Base-by-base conservation (phyloP, 2,329 filamentous ascomycete genomes). In the Phaeophleospora eucalypticola region DNA sequence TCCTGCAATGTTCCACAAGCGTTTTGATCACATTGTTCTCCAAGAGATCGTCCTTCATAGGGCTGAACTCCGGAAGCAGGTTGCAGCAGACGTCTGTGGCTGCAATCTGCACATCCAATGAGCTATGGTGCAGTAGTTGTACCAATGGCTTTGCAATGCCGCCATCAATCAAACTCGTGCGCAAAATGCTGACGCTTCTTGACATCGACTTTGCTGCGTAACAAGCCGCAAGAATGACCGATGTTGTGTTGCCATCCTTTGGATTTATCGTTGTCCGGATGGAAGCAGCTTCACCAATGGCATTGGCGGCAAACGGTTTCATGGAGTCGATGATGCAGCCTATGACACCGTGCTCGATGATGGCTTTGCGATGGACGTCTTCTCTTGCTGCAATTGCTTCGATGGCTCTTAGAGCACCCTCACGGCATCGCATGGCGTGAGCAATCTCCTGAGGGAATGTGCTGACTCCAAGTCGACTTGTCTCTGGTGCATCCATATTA, bases 111-210 rank as follows among this genome's bases (percentile, higher is more conserved):
- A 97, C 83, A 43, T 91, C 83, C 24, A 88, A 70, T 56, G 93
- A 81, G 4, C 78, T 76, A 65, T 93, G 86, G 47, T 77, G 81
- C 54, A 97, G 75, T 37, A 96, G 80, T 21, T 76, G 74, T 56
- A 90, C 85, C 6, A 95, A 72, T 3, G 90, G 90, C 56, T 82
- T 78, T 2, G 86, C 84, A 41, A 95, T 84, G 4, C 83, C 86
- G 49, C 88, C 82, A 67, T 98, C 93, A 48, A 95, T 87, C 38
- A 98, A 72, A 41, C 85, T 86, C 2, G 93, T 97, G 41, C 93
- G 77, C 15, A 97, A 71, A 36, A 91, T 83, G 63, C 81, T 87
- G 17, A 95, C 84, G 1, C 89, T 95, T 35, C 93, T 81, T 2
- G 89, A 88, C 39, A 97, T 74, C 64, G 89, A 87, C 52, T 87